These are phyloP conservation scores for Garcia nutans DNA, from an alignment of 345 rosid species.

Conservation along the genomic window DNA sequence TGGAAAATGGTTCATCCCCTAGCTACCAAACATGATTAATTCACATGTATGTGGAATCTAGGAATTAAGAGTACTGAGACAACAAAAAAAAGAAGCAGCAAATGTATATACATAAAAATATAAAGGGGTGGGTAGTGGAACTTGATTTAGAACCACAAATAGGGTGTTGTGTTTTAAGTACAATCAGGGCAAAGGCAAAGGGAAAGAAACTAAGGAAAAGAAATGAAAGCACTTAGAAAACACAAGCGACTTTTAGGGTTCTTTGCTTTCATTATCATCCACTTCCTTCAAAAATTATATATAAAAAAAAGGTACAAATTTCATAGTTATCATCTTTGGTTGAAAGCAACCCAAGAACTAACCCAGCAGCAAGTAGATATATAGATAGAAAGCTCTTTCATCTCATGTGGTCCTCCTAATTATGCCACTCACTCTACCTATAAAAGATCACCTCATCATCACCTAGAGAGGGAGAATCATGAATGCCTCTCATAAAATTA, in stretches of 20 bases:
- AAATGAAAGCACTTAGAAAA: conserved; percentile 38
- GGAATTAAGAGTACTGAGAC: conserved; percentile 7
- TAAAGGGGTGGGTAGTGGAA: not conserved
- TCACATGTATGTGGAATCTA: conserved; percentile 11
- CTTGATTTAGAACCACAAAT: conserved; percentile 2
- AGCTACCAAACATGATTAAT: not conserved
- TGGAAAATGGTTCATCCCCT: conserved; percentile 45
- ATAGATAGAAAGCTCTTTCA: conserved; percentile 4
- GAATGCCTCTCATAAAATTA: too few species aligned
- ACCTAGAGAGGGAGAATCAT: conserved; percentile 22
- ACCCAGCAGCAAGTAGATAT: conserved; percentile 16
- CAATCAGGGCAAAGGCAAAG: not conserved
- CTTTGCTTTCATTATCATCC: conserved; percentile 44
- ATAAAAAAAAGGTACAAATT: conserved; percentile 21
- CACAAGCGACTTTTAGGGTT: conserved; percentile 29
- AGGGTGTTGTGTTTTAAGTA: not conserved
- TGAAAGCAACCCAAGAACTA: conserved; percentile 81
- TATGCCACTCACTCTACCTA: conserved; percentile 49
- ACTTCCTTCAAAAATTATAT: conserved; percentile 10
- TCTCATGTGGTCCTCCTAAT: conserved; percentile 73
- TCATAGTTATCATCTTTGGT: conserved; percentile 47
- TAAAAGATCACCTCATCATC: conserved; percentile 33
- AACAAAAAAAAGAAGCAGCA: not conserved
- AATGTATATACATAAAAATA: too few species aligned
- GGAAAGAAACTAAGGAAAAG: not conserved